Evolutionary conservation across 345 rosid species (phyloP), one percentile per base, ranked within the genome.

Genomic region (Linum tenue): DNA sequence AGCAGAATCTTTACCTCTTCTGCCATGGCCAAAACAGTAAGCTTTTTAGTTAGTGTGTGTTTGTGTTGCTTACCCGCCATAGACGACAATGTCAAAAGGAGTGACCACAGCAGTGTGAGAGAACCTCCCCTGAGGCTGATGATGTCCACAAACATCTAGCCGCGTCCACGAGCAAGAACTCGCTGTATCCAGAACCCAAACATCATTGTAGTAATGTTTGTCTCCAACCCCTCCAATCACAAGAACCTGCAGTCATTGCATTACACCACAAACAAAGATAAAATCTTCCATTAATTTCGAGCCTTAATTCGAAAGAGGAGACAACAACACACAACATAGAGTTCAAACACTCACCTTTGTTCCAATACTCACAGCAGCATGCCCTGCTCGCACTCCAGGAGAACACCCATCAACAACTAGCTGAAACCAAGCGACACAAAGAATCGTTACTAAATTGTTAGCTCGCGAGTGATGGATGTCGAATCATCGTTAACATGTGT

Each of bases 201-300:
- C 80, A 69, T 85, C 95, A 37, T 74, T 81, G 71, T 82, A 88
- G 70, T 88, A 85, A 63, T 80, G 80, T 62, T 84, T 81, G 73
- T 82, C 87, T 40, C 95, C 95, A 15, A 88, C 87, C 40, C 91
- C 95, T 64, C 95, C 95, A 37, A 84, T 77, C 44, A 85, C 69
- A 68, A 75, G 84, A 65, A 85, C 79, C 95, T 88, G 82, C 67
- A 73, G 55, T 39, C 50, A 39, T 5, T 22, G 7, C 38, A 2
- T 22, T 22, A 22, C 31, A 22, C 31, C 31, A 22, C 31, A 22
- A 22, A 22, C 31, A 22, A 22, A 0, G 31, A 22, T 22, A 4
- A 9, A 48, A 48, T 12, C 9, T 48, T 48, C 2, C 11, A 48
- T 22, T 22, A 48, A 12, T 48, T 48, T 48, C 7, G 11, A 1